Percentiles rank a stretch among this genome's conserved stretches.
These are phyloP conservation scores for Raphanus hybrid DNA, from an alignment of 441 rosid species.

Conservation along the genomic window DNA sequence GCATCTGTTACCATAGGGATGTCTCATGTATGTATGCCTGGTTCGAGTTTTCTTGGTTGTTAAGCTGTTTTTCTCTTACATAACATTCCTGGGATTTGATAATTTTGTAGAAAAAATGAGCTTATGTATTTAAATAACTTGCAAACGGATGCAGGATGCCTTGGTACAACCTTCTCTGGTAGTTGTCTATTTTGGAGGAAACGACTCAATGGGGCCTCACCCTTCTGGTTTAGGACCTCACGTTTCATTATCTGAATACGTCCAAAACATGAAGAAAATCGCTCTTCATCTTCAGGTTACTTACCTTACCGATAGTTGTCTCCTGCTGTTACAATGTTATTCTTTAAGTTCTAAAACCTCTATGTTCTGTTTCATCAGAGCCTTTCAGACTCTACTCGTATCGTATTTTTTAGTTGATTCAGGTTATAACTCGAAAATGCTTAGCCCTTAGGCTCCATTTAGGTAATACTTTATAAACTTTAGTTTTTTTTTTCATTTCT, in stretches of 20 bases:
- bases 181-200: constrained; percentile 94
- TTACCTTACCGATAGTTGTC: constrained; percentile 16
- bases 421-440: too few species aligned
- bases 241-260: constrained; percentile 73
- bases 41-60: constrained; percentile 9
- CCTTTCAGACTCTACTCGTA: constrained; percentile 69
- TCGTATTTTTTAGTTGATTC: constrained; percentile 73
- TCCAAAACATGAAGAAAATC: constrained; percentile 89
- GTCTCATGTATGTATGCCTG: not conserved
- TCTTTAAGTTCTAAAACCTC: constrained; percentile 6
- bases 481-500: too few species aligned
- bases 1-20: too few species aligned
- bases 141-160: constrained; percentile 56
- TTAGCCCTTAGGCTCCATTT: too few species aligned
- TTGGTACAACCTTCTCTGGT: constrained; percentile 75
- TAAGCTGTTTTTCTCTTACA: constrained; percentile 1
- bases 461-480: too few species aligned
- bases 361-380: constrained; percentile 60
- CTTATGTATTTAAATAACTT: not conserved
- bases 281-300: constrained; percentile 77
- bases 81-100: not conserved
- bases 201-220: constrained; percentile 93
- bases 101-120: not conserved
- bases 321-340: not conserved
- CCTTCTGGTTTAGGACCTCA: constrained; percentile 94